Base-by-base conservation (phyloP, 352 stramenopile species). In the Phytopythium litorale region DNA sequence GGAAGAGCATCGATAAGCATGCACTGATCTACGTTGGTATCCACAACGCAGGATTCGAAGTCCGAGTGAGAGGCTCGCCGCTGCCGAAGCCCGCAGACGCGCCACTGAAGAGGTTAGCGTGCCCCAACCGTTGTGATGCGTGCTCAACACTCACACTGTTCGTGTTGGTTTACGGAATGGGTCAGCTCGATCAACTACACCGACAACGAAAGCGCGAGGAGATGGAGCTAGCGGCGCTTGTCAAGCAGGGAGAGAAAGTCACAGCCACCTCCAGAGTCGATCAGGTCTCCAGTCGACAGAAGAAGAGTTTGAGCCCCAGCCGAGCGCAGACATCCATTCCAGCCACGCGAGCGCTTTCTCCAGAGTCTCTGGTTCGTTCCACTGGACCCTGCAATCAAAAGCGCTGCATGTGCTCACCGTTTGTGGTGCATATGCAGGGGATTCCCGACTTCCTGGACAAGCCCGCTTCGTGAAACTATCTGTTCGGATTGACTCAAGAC, bases 11-110 rank as follows among this genome's bases (percentile, higher is more conserved):
- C 37, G 13, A 7, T 56, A 2, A 13, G 4, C 16, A 48, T n/a
- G 7, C 50, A n/a, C 11, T 58, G 18, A 58, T 21, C 35, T 30
- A 0, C 54, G 18, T 37, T 54, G 50, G 32, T 30, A 42, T 49
- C 13, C 57, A 3, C 43, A 13, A n/a, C 38, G 16, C 40, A 82
- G 74, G 23, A 52, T 82, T 19, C 60, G 70, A 18, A 56, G 60
- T 42, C 59, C 70, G 30, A 51, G 71, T 21, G 53, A 69, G n/a
- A 33, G 72, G 7, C 76, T 84, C 12, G 49, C 64, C 35, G 67
- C 76, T 45, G 70, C 72, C 23, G 64, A 48, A 3, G 70, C 70
- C 15, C 65, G 67, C 25, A 62, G 65, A 43, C 56, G 61, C 46
- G 56, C 64, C 25, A 48, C 45, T 25, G 54, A 73, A 33, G 72